Evolutionary conservation across 2,329 filamentous ascomycete genomes (phyloP), one percentile per base, ranked within the genome.

Genomic region (Diaporthe helianthi): DNA sequence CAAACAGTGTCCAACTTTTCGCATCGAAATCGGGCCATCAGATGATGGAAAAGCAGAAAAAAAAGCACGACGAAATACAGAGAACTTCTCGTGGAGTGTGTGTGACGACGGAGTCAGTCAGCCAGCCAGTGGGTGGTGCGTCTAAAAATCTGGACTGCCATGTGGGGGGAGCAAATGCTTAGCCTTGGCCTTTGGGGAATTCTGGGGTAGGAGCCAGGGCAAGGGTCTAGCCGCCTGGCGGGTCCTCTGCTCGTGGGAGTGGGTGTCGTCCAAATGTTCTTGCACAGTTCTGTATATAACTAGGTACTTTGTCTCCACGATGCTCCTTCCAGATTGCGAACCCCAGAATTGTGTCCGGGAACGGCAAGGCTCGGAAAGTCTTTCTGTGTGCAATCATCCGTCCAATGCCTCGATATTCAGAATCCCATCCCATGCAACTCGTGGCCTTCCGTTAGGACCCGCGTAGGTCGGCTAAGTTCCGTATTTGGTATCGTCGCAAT

Each of bases 361-460:
- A 65, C 38, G 49, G 47, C 68, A 63, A 63, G 65, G 65, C 58
- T 68, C 60, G 60, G 69, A n/a, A 68, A 31, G 51, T 44, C 15
- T 22, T 38, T 24, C 41, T 52, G 36, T 52, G 36, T 31, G 47
- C 47, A 49, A 61, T 41, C 58, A 61, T 47, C 41, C 58, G 29
- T 5, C 38, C 41, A 29, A 29, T 46, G 55, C 47, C 55, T 47
- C 55, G 41, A 53, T 55, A 29, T 33, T 29, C 22, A 38, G 15
- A 46, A 49, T 44, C 24, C 49, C 51, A 69, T 49, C 53, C 31
- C 33, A 55, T 36, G 22, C 26, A 44, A 63, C 52, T 52, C 29
- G 52, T 58, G 33, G 41, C 46, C 29, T 69, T 69, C 69, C 69
- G 69, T 58, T 9, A 66, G 61, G 61, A 68, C 69, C 69, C 69